A percentile compares a stretch with the other conserved stretches of the same genome.
These are phyloP conservation scores for Colletotrichum sp. DNA, from an alignment of 2,329 filamentous ascomycete species.

Conservation along the genomic window DNA sequence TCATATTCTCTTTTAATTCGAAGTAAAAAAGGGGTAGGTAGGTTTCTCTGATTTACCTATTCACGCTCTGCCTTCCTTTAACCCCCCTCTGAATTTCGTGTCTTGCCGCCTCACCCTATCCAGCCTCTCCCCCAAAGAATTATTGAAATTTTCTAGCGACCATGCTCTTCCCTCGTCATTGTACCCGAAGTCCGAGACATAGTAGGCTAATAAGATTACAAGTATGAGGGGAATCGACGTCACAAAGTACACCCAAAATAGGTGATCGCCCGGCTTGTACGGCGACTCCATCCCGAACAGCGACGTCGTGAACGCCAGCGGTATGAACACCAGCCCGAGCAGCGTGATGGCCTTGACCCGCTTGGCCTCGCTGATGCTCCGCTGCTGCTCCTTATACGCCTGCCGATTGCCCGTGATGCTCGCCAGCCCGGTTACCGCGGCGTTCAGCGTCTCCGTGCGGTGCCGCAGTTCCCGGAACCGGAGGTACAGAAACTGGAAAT, in stretches of 20 bases:
- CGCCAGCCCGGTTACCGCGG: slow-evolving; percentile 25
- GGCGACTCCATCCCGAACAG: slow-evolving; percentile 26
- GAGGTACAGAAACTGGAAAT: slow-evolving; percentile 25
- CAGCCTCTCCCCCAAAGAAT: background rate
- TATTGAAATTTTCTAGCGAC: slow-evolving; percentile 18
- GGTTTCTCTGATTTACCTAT: background rate
- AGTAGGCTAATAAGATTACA: slow-evolving; percentile 21
- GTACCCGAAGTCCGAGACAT: slow-evolving; percentile 25
- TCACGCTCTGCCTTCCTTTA: background rate
- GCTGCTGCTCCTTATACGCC: slow-evolving; percentile 25
- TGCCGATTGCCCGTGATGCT: slow-evolving; percentile 27
- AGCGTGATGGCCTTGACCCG: slow-evolving; percentile 26
- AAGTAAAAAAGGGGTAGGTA: background rate
- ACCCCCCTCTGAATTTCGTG: background rate
- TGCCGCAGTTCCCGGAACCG: slow-evolving; percentile 26
- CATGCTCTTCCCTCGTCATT: slow-evolving; percentile 24
- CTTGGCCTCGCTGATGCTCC: slow-evolving; percentile 27
- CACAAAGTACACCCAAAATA: slow-evolving; percentile 26
- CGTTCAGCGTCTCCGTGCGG: slow-evolving; percentile 25
- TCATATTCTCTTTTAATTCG: background rate
- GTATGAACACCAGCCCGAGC: slow-evolving; percentile 27
- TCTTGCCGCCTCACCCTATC: background rate
- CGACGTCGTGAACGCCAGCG: slow-evolving; percentile 23
- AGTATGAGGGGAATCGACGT: slow-evolving; percentile 22
- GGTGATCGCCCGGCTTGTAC: slow-evolving; percentile 19